These are phyloP conservation scores for Sphaerulina vaccinii DNA, from an alignment of 2,329 filamentous ascomycete species.

Conservation along the genomic window DNA sequence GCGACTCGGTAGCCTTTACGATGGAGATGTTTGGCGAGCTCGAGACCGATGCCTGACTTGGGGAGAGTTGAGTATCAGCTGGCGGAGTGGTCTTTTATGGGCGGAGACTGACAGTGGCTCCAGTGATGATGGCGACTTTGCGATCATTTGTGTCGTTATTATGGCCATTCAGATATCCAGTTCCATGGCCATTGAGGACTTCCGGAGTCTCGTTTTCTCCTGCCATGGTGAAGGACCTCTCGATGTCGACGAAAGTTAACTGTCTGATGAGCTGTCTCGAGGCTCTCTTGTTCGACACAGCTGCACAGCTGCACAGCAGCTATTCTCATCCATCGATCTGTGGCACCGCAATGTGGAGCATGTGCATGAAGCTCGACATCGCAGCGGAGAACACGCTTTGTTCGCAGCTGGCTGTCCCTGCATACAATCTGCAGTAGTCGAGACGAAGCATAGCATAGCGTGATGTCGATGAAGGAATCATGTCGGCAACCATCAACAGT, in stretches of 20 bases:
- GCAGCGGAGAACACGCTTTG: not conserved
- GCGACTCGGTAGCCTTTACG: slow-evolving; percentile 40
- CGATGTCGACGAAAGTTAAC: slow-evolving; percentile 3
- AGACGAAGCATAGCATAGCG: not conserved
- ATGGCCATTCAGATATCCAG: not conserved
- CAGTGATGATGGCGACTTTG: slow-evolving; percentile 44
- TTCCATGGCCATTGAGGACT: not conserved
- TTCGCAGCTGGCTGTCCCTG: not conserved
- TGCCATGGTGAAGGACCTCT: not conserved
- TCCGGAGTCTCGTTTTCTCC: slow-evolving; percentile 2
- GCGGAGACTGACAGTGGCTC: slow-evolving; percentile 41
- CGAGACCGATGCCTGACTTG: slow-evolving; percentile 51
- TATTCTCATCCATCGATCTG: slow-evolving; percentile 1
- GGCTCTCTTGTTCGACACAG: not conserved
- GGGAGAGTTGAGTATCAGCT: not conserved
- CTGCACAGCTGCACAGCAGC: not conserved
- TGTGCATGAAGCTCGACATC: not conserved
- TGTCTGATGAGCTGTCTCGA: slow-evolving; percentile 4
- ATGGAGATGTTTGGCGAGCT: slow-evolving; percentile 42
- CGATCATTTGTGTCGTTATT: not conserved
- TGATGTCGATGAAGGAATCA: not conserved
- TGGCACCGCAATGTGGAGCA: not conserved
- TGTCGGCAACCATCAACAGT: not conserved
- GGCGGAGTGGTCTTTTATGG: not conserved
- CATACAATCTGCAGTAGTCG: not conserved